These are phyloP conservation scores for Asparagopsis taxiformis DNA, from an alignment of 31 red algal genomes.

Conservation along the genomic window DNA sequence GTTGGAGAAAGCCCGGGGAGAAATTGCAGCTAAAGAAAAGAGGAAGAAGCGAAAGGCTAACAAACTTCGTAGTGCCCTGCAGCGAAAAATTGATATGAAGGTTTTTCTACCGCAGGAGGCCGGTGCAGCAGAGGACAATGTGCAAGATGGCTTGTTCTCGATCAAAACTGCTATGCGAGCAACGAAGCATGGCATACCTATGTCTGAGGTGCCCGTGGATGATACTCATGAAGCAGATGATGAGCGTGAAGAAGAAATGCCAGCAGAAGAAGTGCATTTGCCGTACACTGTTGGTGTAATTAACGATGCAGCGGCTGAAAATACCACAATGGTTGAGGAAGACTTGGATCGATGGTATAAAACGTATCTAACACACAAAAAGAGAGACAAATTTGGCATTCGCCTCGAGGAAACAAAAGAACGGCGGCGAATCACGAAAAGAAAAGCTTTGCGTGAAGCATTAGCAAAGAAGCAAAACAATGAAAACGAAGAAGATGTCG, in stretches of 20 bases:
- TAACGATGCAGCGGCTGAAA: slow-evolving; percentile 21
- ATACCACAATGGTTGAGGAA: slow-evolving; percentile 47
- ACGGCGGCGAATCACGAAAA: slow-evolving; percentile 48
- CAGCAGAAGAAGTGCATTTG: not conserved
- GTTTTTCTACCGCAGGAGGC: slow-evolving; percentile 73
- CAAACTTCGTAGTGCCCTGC: slow-evolving; percentile 67
- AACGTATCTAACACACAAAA: slow-evolving; percentile 48
- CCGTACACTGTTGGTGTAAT: slow-evolving; percentile 26
- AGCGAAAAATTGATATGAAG: slow-evolving; percentile 88
- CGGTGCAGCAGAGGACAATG: slow-evolving; percentile 11
- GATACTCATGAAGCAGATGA: slow-evolving; percentile 47
- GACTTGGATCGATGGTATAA: slow-evolving; percentile 83
- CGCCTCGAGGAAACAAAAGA: slow-evolving; percentile 60
- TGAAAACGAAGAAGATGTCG: not conserved
- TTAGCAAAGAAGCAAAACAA: slow-evolving; percentile 19
- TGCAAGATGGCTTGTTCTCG: slow-evolving; percentile 51
- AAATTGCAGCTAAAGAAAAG: slow-evolving; percentile 72
- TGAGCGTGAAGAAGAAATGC: slow-evolving; percentile 36
- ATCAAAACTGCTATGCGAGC: slow-evolving; percentile 54
- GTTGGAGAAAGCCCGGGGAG: slow-evolving; percentile 38
- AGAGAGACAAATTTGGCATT: slow-evolving; percentile 69
- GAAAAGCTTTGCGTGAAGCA: slow-evolving; percentile 41
- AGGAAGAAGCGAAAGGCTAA: slow-evolving; percentile 65
- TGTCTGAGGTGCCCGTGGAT: slow-evolving; percentile 32
- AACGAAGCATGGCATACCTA: slow-evolving; percentile 14